Percentiles rank a stretch among this genome's conserved stretches.
phyloP scores from a whole-genome alignment of 352 stramenopile species.

The Globisporangium cystogenes region DNA sequence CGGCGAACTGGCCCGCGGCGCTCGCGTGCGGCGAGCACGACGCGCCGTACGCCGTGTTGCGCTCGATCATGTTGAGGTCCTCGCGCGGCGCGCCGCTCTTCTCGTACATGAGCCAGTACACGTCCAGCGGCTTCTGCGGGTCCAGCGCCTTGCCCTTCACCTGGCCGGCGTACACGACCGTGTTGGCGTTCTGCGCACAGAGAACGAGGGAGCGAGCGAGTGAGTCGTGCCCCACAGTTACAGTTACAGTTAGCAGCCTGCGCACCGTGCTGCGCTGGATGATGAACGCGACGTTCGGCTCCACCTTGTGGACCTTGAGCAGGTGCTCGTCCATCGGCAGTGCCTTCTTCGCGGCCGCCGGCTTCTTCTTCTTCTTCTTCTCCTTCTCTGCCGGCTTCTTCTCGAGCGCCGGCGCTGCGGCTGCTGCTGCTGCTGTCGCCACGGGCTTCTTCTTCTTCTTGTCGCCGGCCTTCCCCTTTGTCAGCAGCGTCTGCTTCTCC shows the following conservation, averaged over 20 bases:
- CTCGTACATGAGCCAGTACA: slow-evolving; percentile 88
- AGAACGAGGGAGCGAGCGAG: not conserved
- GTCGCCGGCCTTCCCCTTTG: slow-evolving; percentile 33
- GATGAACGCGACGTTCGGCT: slow-evolving; percentile 79
- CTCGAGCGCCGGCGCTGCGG: slow-evolving; percentile 13
- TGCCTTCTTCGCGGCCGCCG: slow-evolving; percentile 11
- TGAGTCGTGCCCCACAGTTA: not conserved
- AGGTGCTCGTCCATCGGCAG: slow-evolving; percentile 69
- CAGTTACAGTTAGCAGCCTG: slow-evolving; percentile 4
- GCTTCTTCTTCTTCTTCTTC: slow-evolving; percentile 16
- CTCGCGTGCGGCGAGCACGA: slow-evolving; percentile 31
- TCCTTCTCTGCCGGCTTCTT: slow-evolving; percentile 33
- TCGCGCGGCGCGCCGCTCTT: slow-evolving; percentile 61
- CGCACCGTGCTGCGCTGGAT: slow-evolving; percentile 83
- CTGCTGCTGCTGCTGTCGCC: not conserved
- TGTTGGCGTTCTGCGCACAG: slow-evolving; percentile 53
- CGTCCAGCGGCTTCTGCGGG: slow-evolving; percentile 49
- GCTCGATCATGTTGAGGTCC: slow-evolving; percentile 84
- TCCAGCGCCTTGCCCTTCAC: slow-evolving; percentile 40
- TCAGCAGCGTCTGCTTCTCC: slow-evolving; percentile 56
- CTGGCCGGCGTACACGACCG: slow-evolving; percentile 69
- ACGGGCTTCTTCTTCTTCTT: slow-evolving; percentile 13
- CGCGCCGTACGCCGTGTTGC: slow-evolving; percentile 76
- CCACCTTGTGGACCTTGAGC: slow-evolving; percentile 55
- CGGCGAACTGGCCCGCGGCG: slow-evolving; percentile 32